Evolutionary conservation across 306 rosid species (phyloP), one percentile per base, ranked within the genome.

Genomic region (Fragaria nilgerrensis): DNA sequence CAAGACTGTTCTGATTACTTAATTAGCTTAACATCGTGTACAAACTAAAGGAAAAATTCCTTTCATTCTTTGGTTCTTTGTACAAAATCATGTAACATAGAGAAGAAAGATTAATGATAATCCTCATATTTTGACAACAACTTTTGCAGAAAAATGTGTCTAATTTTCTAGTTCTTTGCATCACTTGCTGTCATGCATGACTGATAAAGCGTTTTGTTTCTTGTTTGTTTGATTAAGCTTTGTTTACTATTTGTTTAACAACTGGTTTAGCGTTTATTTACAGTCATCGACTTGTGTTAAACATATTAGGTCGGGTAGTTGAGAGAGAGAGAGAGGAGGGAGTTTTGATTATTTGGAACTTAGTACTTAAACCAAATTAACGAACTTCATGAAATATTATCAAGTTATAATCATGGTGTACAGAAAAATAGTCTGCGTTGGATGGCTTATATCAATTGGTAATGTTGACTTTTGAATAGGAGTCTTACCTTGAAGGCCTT

Each of bases 1-100:
- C 93, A 87, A 92, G 90, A 56, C 75, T 92, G 5, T 90, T 90
- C 48, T 84, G 76, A 84, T 64, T 49, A 9, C 19, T 53, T 65
- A 63, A 16, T 36, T 41, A 56, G n/a, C 41, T 19, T 36, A 12
- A 36, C 48, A 20, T 5, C 34, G 61, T 66, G 64, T 70, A 78
- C 68, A 78, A 58, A 58, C 66, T 10, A 3, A n/a, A 37, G 52
- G 59, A 32, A 44, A 44, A 44, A 44, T 27, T 44, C 70, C 78
- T 45, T 12, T 27, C 34, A 75, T 61, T 75, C 7, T 61, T 62
- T 75, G 20, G 10, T 36, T 81, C 81, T 37, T 25, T 72, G 78
- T 72, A 72, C 25, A 52, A 66, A 66, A 66, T 0, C 43, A 44
- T 39, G 27, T 43, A 52, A 65, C 48, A 72, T 25, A 23, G 17